Evolutionary conservation across 179 eudicot genomes (phyloP).

Genomic region (Pouteria campechiana): DNA sequence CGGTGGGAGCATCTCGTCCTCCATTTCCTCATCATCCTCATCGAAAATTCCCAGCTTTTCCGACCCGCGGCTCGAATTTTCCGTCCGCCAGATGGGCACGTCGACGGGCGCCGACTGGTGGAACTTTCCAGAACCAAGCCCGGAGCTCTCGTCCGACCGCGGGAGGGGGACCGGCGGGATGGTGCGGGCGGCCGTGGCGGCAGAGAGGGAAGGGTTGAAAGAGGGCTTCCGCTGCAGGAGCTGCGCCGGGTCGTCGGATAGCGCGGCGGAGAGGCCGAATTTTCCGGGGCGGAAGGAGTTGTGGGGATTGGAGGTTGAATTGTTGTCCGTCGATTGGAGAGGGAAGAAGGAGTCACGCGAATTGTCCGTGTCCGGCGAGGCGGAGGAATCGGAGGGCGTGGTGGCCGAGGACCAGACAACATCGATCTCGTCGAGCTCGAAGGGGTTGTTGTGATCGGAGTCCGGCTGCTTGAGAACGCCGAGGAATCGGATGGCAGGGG

Average conservation of each 20-base stretch:
- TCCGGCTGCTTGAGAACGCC: constrained; percentile 8
- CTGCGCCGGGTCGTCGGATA: constrained; percentile 12
- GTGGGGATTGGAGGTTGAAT: constrained; percentile 1
- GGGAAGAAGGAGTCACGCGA: neutral
- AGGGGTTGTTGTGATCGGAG: constrained; percentile 5
- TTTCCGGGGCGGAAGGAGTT: constrained; percentile 1
- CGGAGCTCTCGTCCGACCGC: neutral
- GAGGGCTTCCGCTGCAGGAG: constrained; percentile 26
- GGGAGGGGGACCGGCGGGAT: constrained; percentile 6
- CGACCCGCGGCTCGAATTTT: neutral
- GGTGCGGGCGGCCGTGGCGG: constrained; percentile 7
- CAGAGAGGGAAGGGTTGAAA: constrained; percentile 13
- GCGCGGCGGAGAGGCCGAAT: constrained; percentile 40
- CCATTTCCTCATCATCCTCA: constrained; percentile 21
- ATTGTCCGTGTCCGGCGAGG: neutral
- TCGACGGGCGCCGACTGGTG: constrained; percentile 52
- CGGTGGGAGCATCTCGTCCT: constrained; percentile 53
- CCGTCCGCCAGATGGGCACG: constrained; percentile 40
- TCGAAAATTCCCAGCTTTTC: constrained; percentile 7
- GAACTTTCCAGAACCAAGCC: constrained; percentile 6
- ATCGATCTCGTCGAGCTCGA: constrained; percentile 47
- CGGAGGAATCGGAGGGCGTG: constrained; percentile 3
- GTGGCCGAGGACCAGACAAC: constrained; percentile 35
- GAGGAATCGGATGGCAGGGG: constrained; percentile 16
- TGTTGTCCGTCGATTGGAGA: neutral